A percentile compares a stretch with the other conserved stretches of the same genome.
Evolutionary conservation across 148 eudicot species (phyloP).

Genomic region (Vaccinium corymbosum): DNA sequence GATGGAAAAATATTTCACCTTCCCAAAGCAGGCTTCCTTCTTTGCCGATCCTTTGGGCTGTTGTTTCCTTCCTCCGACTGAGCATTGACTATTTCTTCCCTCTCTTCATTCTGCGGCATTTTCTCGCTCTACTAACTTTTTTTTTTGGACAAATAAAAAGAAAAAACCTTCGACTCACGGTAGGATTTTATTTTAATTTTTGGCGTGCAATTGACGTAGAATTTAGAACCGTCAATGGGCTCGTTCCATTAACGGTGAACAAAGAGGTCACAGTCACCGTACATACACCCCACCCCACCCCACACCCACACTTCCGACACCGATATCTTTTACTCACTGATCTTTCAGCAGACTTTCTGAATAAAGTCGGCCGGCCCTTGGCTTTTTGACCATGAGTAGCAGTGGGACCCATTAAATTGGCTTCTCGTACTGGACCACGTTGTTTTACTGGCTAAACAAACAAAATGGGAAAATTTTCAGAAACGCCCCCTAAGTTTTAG

Average conservation of each 20-base stretch:
- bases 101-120: background rate
- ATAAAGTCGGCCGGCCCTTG: background rate
- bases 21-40: background rate
- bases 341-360: too few species aligned
- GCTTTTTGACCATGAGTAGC: background rate
- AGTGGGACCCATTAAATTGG: background rate
- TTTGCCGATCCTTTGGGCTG: background rate
- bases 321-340: background rate
- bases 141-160: too few species aligned
- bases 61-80: constrained; percentile 10
- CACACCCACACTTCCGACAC: too few species aligned
- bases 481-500: too few species aligned
- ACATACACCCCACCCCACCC: too few species aligned
- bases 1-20: background rate
- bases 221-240: background rate
- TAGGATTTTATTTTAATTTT: background rate
- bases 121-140: background rate
- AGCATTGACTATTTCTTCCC: background rate
- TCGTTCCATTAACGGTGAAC: too few species aligned
- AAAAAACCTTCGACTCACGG: background rate
- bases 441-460: too few species aligned
- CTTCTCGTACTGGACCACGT: too few species aligned
- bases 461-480: too few species aligned
- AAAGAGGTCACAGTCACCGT: too few species aligned
- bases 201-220: background rate